A percentile compares a stretch with the other conserved stretches of the same genome.
phyloP scores from a whole-genome alignment of 345 rosid genomes.

The Salix brachista region DNA sequence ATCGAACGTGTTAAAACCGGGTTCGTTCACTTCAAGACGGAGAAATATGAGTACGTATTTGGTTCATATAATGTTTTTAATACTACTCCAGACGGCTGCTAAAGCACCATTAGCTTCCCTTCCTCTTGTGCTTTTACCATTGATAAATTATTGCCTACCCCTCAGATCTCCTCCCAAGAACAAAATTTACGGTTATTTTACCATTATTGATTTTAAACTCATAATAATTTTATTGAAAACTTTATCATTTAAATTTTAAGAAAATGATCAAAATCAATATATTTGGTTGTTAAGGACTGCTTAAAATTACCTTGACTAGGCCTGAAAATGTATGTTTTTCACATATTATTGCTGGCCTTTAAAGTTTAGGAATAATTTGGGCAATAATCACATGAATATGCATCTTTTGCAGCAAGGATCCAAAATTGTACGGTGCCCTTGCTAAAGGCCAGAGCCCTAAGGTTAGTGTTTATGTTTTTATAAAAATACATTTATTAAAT shows the following conservation, averaged over 20 bases:
- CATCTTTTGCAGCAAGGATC: constrained; percentile 55
- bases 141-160: not conserved
- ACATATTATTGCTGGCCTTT: not conserved
- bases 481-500: not conserved
- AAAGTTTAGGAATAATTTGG: not conserved
- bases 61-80: not conserved
- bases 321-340: not conserved
- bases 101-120: not conserved
- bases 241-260: too few species aligned
- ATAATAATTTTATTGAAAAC: too few species aligned
- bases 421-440: constrained; percentile 53
- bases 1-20: constrained; percentile 60
- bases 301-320: not conserved
- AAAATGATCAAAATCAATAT: too few species aligned
- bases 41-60: constrained; percentile 66
- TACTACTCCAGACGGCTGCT: not conserved
- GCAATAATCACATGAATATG: not conserved
- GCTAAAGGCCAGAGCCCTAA: constrained; percentile 82
- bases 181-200: not conserved
- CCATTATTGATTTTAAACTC: too few species aligned
- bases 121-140: not conserved
- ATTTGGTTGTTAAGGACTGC: not conserved
- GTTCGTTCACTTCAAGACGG: constrained; percentile 64
- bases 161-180: not conserved
- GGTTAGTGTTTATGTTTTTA: constrained; percentile 34